Evolutionary conservation across 352 stramenopile genomes (phyloP).

Genomic region (Phytophthora aleatoria): DNA sequence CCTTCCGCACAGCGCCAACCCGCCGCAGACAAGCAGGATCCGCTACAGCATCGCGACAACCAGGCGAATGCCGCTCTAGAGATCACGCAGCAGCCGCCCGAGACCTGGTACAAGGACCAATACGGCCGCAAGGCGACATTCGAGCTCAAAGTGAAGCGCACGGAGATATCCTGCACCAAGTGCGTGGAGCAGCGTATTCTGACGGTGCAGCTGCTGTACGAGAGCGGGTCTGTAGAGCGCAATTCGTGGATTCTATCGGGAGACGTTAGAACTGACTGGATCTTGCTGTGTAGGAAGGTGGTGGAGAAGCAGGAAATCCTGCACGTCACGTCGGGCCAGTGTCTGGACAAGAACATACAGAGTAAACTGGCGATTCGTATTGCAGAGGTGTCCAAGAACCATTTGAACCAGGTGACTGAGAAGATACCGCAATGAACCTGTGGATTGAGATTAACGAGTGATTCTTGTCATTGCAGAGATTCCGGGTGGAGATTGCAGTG

Average conservation of each 20-base stretch:
- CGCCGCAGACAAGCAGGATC: background rate
- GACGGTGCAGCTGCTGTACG: slow-evolving; percentile 70
- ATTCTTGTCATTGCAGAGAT: slow-evolving; percentile 39
- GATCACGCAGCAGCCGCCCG: slow-evolving; percentile 63
- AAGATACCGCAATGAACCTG: background rate
- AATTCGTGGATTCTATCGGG: background rate
- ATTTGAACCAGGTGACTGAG: slow-evolving; percentile 70
- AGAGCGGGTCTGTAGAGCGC: slow-evolving; percentile 46
- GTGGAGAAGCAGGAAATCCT: slow-evolving; percentile 83
- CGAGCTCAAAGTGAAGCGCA: slow-evolving; percentile 47
- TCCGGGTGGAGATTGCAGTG: slow-evolving; percentile 62
- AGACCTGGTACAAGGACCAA: slow-evolving; percentile 83
- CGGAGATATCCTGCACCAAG: slow-evolving; percentile 34
- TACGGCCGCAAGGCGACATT: slow-evolving; percentile 80
- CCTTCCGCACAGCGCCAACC: background rate
- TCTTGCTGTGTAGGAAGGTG: slow-evolving; percentile 43
- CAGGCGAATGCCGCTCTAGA: slow-evolving; percentile 41
- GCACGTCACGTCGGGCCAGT: slow-evolving; percentile 62
- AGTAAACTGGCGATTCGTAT: slow-evolving; percentile 69
- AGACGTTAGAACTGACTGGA: slow-evolving; percentile 7
- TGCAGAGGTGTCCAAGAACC: slow-evolving; percentile 85
- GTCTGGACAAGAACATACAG: slow-evolving; percentile 56
- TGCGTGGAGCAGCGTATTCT: slow-evolving; percentile 63
- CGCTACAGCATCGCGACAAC: background rate
- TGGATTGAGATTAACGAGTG: background rate